Base-by-base conservation (phyloP, 331 rosid genomes). In the Quercus phellos region DNA sequence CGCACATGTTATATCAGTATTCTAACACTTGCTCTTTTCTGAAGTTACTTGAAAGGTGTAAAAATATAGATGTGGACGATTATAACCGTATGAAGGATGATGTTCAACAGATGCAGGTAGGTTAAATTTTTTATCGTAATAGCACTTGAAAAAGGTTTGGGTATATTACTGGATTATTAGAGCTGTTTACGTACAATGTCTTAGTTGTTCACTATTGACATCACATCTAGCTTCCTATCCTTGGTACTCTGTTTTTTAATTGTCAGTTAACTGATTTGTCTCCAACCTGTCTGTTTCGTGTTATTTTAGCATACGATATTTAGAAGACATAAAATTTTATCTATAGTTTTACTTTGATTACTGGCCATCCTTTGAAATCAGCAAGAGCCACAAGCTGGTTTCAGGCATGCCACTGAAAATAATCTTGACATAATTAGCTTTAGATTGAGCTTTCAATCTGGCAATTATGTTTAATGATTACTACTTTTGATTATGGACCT, bases 31-130 rank as follows among this genome's bases (percentile, higher is more conserved):
- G 21, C 13, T 71, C 55, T 78, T n/a, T 51, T 67, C 51, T 75
- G 66, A 68, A 94, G 99, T 79, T 94, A 77, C 90, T 85, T 61
- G 97, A 88, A 73, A 90, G 82, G 83, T 77, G 83, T 80, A 92
- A 83, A 76, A 80, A 85, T 77, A 72, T 94, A 71, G 94, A 94
- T 72, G 83, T 81, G 51, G 96, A 92, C 34, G 99, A 94, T 74
- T 94, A 89, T 85, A 88, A 82, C 78, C 93, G 90, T 63, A 66
- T 88, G 80, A 94, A 91, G 89, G 84, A 78, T 17, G 88, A 87
- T 56, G 91, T 83, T 84, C 85, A 63, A 74, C 90, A 83, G 70
- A 55, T 88, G 90, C 85, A 86, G 99, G 99, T 94, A 74, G 30
- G 80, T 68, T 50, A 53, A 56, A 2, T 27, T 30, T n/a, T 32